Evolutionary conservation across 2,329 filamentous ascomycete species (phyloP).

Genomic region (Fusarium sp.): DNA sequence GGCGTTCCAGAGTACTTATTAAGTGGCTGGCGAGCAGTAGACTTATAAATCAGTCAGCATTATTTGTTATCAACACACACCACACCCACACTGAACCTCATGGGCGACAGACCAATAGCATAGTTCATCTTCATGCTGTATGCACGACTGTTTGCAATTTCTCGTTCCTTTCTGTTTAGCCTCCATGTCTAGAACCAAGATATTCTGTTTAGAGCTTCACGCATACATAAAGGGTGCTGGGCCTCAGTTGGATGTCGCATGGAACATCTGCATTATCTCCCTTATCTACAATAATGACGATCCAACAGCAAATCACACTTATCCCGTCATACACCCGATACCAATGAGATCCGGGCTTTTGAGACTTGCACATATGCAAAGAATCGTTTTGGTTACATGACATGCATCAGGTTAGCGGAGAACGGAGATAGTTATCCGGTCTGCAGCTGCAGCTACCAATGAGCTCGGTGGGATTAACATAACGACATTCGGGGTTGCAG

Average conservation of each 20-base stretch:
- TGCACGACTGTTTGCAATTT: rapidly evolving
- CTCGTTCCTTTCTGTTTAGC: background rate
- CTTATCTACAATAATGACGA: no score
- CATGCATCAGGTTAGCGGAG: no score
- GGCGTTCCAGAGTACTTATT: background rate
- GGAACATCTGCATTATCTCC: background rate
- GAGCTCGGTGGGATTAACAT: no score
- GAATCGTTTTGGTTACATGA: background rate
- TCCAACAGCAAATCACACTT: background rate
- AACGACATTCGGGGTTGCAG: background rate
- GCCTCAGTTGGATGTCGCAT: background rate
- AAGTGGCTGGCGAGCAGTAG: background rate
- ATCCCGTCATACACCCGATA: background rate
- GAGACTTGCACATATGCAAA: no score
- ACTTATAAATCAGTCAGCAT: background rate
- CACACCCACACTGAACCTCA: background rate
- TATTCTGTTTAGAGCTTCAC: background rate
- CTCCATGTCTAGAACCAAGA: background rate
- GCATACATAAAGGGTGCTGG: background rate
- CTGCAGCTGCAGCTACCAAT: background rate
- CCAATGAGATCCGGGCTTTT: background rate
- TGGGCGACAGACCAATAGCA: background rate
- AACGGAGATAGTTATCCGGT: background rate
- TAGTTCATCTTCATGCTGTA: background rate
- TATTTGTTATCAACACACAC: background rate